Conservation (phyloP, 164 flowering plant genomes). For the Magnolia kwangsiensis region DNA sequence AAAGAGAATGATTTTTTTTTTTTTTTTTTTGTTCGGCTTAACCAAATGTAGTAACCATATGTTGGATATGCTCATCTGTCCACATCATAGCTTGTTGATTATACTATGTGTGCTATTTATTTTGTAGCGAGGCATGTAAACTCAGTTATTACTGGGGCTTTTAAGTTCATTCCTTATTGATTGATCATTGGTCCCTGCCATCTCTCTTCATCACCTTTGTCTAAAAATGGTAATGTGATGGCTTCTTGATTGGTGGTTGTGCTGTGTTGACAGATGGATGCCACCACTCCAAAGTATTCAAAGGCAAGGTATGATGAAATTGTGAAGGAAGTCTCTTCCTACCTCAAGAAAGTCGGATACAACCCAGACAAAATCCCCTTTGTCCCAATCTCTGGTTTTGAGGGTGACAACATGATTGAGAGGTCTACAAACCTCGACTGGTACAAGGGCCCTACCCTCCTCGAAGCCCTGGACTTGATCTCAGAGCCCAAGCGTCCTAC, state of each 20-base stretch:
- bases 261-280: constrained; percentile 13
- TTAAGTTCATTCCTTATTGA: neutral
- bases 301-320: constrained; percentile 23
- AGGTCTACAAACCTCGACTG: constrained; percentile 21
- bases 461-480: constrained; percentile 19
- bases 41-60: no score
- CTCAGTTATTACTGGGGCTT: neutral
- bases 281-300: constrained; percentile 21
- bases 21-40: no score
- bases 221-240: neutral
- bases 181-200: neutral
- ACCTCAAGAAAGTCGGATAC: constrained; percentile 26
- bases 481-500: constrained; percentile 20
- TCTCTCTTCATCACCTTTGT: neutral
- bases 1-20: no score
- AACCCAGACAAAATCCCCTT: constrained; percentile 23
- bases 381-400: constrained; percentile 21
- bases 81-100: no score
- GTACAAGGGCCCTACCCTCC: constrained; percentile 24
- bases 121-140: no score
- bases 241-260: neutral
- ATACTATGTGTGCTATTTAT: no score
- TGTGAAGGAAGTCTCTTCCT: constrained; percentile 21
- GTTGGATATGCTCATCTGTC: no score
- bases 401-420: constrained; percentile 24